Evolutionary conservation across 2,329 filamentous ascomycete genomes (phyloP), one percentile per base, ranked within the genome.

Genomic region (Penicillium sp.): DNA sequence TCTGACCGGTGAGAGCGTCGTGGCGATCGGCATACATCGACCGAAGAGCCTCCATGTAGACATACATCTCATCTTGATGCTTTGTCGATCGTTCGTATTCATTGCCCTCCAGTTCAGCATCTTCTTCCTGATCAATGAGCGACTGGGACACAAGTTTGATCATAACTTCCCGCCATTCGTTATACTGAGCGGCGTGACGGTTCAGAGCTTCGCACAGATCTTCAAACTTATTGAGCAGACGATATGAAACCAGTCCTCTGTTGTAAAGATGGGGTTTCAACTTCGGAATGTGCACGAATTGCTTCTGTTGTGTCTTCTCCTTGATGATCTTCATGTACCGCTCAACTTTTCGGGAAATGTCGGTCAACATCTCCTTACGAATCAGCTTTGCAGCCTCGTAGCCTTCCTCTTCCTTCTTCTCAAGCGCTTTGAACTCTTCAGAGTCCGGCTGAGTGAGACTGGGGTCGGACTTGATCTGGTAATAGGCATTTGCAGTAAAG

Each of bases 61-160:
- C 89, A 71, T 92, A 89, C 38, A 96, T 82, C 66, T 95, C 85
- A 55, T 96, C 92, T 71, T 97, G 92, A 41, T 87, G 81, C 68
- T 89, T 89, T 0, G 91, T 90, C 0, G 92, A 95, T 28, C 89
- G 83, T 60, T 90, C 88, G 56, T 96, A 94, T 68, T 97, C 94
- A 53, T 96, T 87, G 22, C 94, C 94, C 10, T 90, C 92, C 2
- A 85, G 81, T 51, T 95, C 90, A 9, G 81, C 72, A n/a, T 76
- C 77, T 14, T 84, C 84, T 36, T 95, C 90, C 64, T 94, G 85
- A 61, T 97, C 94, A 16, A 97, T 84, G 1, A 97, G 78, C 0
- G 89, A 84, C 54, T 85, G 81, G 10, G 88, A 74, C 9, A 96
- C 78, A 18, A 92, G 81, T 48, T 87, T 80, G 16, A 90, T 80